These are phyloP conservation scores for Ulota crispa DNA, from an alignment of 225 moss, liverwort and hornwort genomes.

Conservation along the genomic window DNA sequence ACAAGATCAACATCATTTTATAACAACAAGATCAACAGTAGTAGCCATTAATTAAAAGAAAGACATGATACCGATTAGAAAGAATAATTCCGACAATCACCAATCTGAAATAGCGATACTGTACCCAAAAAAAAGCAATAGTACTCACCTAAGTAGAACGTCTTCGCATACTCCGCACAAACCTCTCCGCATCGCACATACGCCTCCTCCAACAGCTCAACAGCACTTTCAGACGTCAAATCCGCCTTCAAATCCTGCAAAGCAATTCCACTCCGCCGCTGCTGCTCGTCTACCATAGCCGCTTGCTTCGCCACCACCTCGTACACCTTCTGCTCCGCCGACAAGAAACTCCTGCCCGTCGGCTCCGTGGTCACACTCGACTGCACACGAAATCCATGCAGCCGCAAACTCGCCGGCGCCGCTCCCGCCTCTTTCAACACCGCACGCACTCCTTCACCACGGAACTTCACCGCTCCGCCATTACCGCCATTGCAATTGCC, in stretches of 20 bases:
- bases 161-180: constrained; percentile 91
- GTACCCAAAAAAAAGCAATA: neutral
- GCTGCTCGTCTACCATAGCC: constrained; percentile 79
- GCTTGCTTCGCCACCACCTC: constrained; percentile 94
- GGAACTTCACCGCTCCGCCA: constrained; percentile 13
- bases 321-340: constrained; percentile 82
- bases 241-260: constrained; percentile 35
- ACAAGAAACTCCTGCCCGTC: constrained; percentile 44
- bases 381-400: constrained; percentile 34
- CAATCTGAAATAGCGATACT: neutral
- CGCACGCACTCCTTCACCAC: neutral
- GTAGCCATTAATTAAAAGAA: neutral
- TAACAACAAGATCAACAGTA: no score
- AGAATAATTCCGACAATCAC: neutral
- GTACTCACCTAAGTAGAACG: constrained; percentile 73
- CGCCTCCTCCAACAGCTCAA: constrained; percentile 63
- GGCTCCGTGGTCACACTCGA: constrained; percentile 36
- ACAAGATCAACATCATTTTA: no score
- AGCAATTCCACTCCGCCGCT: constrained; percentile 15
- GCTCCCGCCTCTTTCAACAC: constrained; percentile 9
- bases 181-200: constrained; percentile 86
- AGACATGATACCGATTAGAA: no score
- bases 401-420: neutral
- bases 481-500: neutral
- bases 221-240: constrained; percentile 23